phyloP scores from a whole-genome alignment of 2,329 filamentous ascomycete species.

The Colletotrichum gigasporum region DNA sequence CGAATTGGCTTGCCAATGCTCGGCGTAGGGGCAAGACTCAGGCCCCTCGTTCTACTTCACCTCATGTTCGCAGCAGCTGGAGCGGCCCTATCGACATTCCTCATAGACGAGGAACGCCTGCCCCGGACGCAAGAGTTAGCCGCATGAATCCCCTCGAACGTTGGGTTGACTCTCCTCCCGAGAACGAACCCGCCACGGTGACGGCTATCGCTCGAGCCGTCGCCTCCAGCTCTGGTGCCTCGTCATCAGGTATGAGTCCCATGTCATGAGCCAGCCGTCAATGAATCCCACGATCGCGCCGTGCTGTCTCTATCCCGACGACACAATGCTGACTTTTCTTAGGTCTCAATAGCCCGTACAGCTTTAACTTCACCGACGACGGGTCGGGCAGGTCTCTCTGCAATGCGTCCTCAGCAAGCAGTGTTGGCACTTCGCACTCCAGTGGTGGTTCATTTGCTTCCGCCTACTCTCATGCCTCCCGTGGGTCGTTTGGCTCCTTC shows the following conservation, averaged over 20 bases:
- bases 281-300: too few relatives aligned
- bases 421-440: constrained; percentile 69
- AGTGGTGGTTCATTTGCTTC: constrained; percentile 67
- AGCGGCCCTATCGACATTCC: constrained; percentile 79
- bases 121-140: constrained; percentile 47
- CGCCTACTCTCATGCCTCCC: constrained; percentile 67
- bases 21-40: constrained; percentile 83
- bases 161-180: constrained; percentile 67
- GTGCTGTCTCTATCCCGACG: too few relatives aligned
- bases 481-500: constrained; percentile 64
- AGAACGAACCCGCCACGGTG: constrained; percentile 69
- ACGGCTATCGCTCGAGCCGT: constrained; percentile 67
- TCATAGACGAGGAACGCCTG: constrained; percentile 64
- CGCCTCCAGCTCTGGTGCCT: constrained; percentile 59
- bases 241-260: constrained; percentile 45
- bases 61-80: constrained; percentile 69
- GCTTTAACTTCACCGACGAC: constrained; percentile 68
- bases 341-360: constrained; percentile 66
- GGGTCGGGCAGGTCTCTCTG: constrained; percentile 66
- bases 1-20: constrained; percentile 93
- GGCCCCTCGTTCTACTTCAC: constrained; percentile 73
- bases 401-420: constrained; percentile 68
- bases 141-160: constrained; percentile 66
- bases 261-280: too few relatives aligned
- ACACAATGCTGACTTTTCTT: constrained; percentile 35